Evolutionary conservation across 345 rosid genomes (phyloP).

Genomic region (Rhodomyrtus tomentosa): DNA sequence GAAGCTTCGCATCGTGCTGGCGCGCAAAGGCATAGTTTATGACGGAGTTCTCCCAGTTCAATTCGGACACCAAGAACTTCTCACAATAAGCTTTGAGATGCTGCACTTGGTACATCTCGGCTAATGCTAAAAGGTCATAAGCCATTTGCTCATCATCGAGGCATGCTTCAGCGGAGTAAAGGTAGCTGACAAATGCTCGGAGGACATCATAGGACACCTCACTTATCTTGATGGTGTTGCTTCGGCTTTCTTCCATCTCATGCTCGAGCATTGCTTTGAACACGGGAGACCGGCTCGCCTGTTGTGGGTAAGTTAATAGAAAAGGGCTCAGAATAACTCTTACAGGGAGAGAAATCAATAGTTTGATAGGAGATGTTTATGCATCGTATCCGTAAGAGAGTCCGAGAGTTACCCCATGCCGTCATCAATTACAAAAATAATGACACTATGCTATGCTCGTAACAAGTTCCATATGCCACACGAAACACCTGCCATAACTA

Average conservation of each 20-base stretch:
- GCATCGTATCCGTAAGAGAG: slow-evolving; percentile 9
- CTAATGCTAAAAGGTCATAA: slow-evolving; percentile 66
- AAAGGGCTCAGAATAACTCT: neutral
- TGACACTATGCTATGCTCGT: too few relatives aligned
- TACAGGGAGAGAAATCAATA: neutral
- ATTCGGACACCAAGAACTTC: slow-evolving; percentile 61
- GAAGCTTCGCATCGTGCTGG: slow-evolving; percentile 62
- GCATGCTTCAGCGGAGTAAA: slow-evolving; percentile 74
- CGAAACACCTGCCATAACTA: neutral
- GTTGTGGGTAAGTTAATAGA: slow-evolving; percentile 1
- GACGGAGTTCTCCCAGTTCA: slow-evolving; percentile 67
- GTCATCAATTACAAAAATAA: too few relatives aligned
- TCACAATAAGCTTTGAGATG: slow-evolving; percentile 72
- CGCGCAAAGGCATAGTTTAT: slow-evolving; percentile 72
- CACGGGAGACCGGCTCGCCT: slow-evolving; percentile 76
- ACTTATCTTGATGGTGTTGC: slow-evolving; percentile 66
- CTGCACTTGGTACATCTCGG: slow-evolving; percentile 80
- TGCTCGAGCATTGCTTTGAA: slow-evolving; percentile 85
- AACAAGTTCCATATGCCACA: neutral
- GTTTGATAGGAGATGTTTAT: neutral
- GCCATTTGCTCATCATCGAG: slow-evolving; percentile 78
- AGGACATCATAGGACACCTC: slow-evolving; percentile 63
- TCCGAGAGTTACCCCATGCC: too few relatives aligned
- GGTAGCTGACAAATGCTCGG: slow-evolving; percentile 47
- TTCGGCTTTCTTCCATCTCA: slow-evolving; percentile 81